Base-by-base conservation (phyloP, 2,329 filamentous ascomycete species). In the Xylariaceae sp. region DNA sequence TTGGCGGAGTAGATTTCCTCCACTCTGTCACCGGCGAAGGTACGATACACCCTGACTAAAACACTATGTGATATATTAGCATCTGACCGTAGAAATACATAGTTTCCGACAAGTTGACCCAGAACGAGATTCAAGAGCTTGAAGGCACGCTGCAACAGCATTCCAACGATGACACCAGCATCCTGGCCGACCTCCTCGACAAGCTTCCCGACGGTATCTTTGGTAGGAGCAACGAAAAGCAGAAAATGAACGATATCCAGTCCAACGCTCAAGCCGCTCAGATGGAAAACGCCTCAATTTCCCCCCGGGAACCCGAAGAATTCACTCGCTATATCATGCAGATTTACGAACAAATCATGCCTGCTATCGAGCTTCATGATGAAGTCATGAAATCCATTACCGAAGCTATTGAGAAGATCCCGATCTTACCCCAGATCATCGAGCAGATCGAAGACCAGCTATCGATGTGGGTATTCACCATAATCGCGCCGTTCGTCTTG, bases 1-100 rank as follows among this genome's bases (percentile, higher is more conserved):
- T 96, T 71, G 91, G 91, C 58, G 91, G 91, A 60, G 91, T 96
- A 11, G 92, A 96, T 67, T 96, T 96, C 73, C 76, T 96, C 57
- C 90, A 95, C 74, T 94, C 88, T 1, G 91, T 95, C 32, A 88
- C 81, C 45, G 82, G 83, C 55, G 83, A 86, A 74, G 75, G 79
- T 80, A 60, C 19, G 55, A 53, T n/a, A 39, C 4, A 12, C 31
- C 32, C 30, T 11, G 3, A 40, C 35, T 8, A 3, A 19, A n/a
- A 37, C 31, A 11, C 45, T 19, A 49, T 8, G 6, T 32, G 40
- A 29, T 6, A 47, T 2, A 27, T 12, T 1, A 30, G 40, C 19
- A 2, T 46, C 51, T 60, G n/a, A 55, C 54, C 11, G 2, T 31
- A 4, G 4, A 2, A 41, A 31, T 29, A 12, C 1, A n/a, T 39